Conservation (phyloP, 257 asterid species). For the Nicotiana tomentosiformis region DNA sequence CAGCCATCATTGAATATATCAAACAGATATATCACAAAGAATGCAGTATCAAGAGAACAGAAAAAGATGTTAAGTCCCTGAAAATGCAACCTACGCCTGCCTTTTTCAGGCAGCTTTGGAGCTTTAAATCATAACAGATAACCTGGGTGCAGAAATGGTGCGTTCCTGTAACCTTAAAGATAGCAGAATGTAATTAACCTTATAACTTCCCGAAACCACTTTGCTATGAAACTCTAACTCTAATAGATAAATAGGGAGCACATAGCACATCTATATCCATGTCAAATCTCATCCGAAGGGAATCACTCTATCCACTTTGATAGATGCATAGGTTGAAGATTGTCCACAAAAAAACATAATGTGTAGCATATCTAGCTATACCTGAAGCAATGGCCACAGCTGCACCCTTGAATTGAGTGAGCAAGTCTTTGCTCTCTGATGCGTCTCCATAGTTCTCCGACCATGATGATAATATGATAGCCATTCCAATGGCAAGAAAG, state of each 20-base stretch:
- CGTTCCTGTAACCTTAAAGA: neutral
- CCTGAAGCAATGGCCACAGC: slow-evolving; percentile 96
- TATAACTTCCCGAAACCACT: neutral
- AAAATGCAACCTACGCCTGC: neutral
- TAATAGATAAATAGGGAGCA: neutral
- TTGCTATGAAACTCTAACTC: neutral
- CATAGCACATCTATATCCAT: neutral
- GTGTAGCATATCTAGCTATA: slow-evolving; percentile 9
- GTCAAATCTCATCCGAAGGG: neutral
- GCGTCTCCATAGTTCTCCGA: slow-evolving; percentile 86
- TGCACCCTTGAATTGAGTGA: slow-evolving; percentile 86
- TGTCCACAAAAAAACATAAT: neutral
- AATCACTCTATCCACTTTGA: neutral
- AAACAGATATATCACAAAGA: neutral
- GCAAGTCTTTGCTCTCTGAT: slow-evolving; percentile 84
- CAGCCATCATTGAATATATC: neutral
- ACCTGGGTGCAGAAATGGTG: neutral
- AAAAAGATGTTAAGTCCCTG: neutral
- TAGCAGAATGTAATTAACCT: neutral
- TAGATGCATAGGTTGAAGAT: neutral
- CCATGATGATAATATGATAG: slow-evolving; percentile 83
- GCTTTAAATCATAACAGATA: neutral
- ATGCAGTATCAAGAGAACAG: neutral
- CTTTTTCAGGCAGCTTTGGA: neutral
- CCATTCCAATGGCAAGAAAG: slow-evolving; percentile 88